Base-by-base conservation (phyloP, 2,329 filamentous ascomycete species). In the Cercospora sp. region DNA sequence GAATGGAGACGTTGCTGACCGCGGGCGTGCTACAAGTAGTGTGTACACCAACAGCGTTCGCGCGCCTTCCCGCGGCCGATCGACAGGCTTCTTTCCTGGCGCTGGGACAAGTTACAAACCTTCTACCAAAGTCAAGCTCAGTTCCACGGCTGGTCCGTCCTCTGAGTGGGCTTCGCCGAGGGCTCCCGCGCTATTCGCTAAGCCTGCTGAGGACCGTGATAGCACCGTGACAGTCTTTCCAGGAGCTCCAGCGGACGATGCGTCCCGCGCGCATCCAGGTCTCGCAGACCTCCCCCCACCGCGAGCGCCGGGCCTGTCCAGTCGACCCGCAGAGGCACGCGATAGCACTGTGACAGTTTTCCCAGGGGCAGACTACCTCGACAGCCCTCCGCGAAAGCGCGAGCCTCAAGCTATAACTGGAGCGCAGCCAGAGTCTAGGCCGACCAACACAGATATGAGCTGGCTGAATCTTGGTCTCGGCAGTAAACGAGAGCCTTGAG, bases 391-490 rank as follows among this genome's bases (percentile, higher is more conserved):
- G 23, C 69, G 72, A 13, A 69, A 73, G 28, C 69, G 69, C 28
- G 71, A 85, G 82, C 75, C 55, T 79, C 78, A 62, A 84, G 86
- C 59, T 18, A 61, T 53, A 31, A 53, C 66, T 26, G 70, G 66
- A 51, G 69, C 65, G 42, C 65, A 67, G n/a, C 13, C 51, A 57
- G 58, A 48, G 57, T 82, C 85, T 59, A 66, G 71, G 62, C 58
- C 73, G 2, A 59, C 60, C 59, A 71, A 71, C 48, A 72, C 65
- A 36, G 91, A 93, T 78, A 91, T 93, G 89, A 92, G 90, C 79
- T 94, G 91, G 91, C 80, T 94, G 71, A 93, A 93, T 75, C 83
- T 93, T 28, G 73, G 72, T 88, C 63, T 71, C 48, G 63, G 57
- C 53, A 68, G 60, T 42, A 63, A 62, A 12, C 59, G 59, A 61